Evolutionary conservation across 805 yeast species (phyloP).

Genomic region (Ogataea neopini): DNA sequence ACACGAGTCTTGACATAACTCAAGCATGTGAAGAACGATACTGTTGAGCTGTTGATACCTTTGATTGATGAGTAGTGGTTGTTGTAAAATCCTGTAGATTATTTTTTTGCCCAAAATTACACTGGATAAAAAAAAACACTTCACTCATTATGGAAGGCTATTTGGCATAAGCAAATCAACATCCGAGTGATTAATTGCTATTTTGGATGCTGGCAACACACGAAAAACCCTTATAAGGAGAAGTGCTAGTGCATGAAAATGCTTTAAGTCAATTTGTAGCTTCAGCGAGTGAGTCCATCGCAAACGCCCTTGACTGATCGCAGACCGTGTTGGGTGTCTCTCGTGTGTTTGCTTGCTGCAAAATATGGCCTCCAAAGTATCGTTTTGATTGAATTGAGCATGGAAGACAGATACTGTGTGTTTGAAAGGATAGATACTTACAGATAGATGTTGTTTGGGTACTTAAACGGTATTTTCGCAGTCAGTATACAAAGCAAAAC

Average conservation of each 20-base stretch:
- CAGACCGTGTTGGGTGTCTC: background rate
- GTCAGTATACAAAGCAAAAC: constrained; percentile 4
- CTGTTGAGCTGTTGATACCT: no score
- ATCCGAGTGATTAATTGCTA: background rate
- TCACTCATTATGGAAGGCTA: constrained; percentile 6
- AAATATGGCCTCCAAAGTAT: background rate
- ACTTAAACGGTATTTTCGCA: constrained; percentile 4
- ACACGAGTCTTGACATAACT: no score
- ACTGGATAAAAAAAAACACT: background rate
- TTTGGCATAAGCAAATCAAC: constrained; percentile 4
- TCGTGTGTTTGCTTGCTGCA: constrained; percentile 9
- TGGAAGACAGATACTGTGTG: background rate
- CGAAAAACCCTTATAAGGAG: background rate
- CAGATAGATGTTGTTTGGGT: constrained; percentile 8
- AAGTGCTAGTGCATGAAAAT: background rate
- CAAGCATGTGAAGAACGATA: no score
- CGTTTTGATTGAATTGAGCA: constrained; percentile 1
- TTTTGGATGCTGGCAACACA: background rate
- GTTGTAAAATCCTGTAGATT: no score
- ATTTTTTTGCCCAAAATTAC: no score
- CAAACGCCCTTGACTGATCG: constrained; percentile 3
- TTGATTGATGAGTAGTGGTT: no score
- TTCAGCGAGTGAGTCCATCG: background rate
- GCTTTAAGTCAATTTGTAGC: background rate
- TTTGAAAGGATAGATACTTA: background rate